Evolutionary conservation across 441 rosid species (phyloP), one percentile per base, ranked within the genome.

Genomic region (Populus tomentosa): DNA sequence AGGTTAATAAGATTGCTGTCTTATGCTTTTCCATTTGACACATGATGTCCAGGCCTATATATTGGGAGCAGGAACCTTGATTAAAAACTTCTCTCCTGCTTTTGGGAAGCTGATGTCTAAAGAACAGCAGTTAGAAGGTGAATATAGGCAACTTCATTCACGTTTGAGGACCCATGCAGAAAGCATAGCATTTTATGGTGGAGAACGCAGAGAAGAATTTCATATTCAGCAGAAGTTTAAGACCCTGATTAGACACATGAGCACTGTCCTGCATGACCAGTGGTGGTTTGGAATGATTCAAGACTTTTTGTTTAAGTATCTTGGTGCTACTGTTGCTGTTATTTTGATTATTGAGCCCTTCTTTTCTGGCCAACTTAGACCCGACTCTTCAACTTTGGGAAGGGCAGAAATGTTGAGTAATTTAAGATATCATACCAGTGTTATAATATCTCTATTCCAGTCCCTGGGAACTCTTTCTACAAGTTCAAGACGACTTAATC

Each of bases 281-380:
- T 97, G 99, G 99, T 97, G 99, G 99, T 97, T 97, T 85, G 99
- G 99, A 85, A 97, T 97, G 98, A 92, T 97, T 84, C 98, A 97
- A 71, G 99, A 97, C 86, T 97, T 97, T 86, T 84, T 97, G 77
- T 86, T 93, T 82, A 97, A 97, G 86, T 97, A 97, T 87, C 97
- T 97, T 79, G 99, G 99, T 75, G 99, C 99, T 30, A 97, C 99
- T 24, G 93, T 97, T 75, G 97, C 99, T 72, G 98, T 93, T 78
- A 76, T 97, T 77, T 86, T 97, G 86, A 92, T 97, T 80, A 93
- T 97, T 67, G 99, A 94, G 85, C 99, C 99, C 64, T 97, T 97
- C 87, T 97, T 97, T 85, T 81, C 96, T 77, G 99, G 99, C 77
- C 72, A 89, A 85, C 96, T 97, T 38, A 91, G 91, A 87, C 97